Conservation (phyloP, 306 rosid genomes). For the Begonia fuchsioides region DNA sequence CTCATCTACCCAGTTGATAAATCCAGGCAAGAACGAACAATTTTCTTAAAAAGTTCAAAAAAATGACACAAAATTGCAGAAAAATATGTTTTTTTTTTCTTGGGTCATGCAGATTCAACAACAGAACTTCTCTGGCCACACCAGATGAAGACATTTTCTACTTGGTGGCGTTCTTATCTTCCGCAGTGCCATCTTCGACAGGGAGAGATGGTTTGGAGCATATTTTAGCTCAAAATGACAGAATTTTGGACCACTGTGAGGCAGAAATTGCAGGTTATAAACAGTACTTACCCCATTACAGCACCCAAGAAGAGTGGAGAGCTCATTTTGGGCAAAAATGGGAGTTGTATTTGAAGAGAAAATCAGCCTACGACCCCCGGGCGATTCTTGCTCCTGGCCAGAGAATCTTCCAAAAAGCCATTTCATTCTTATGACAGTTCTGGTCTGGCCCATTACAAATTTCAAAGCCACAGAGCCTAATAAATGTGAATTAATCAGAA, state of each 20-base stretch:
- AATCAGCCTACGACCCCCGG: conserved; percentile 66
- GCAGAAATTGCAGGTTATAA: conserved; percentile 35
- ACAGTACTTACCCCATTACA: conserved; percentile 83
- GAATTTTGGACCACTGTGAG: conserved; percentile 44
- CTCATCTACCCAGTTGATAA: conserved; percentile 86
- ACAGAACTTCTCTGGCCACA: conserved; percentile 60
- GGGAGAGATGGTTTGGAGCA: conserved; percentile 50
- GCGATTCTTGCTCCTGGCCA: conserved; percentile 94
- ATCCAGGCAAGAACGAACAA: conserved; percentile 35
- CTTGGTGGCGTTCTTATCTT: conserved; percentile 60
- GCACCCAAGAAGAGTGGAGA: conserved; percentile 56
- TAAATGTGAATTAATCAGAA: conserved; percentile 8
- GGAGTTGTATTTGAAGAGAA: conserved; percentile 45
- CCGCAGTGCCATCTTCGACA: conserved; percentile 53
- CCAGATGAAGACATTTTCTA: conserved; percentile 87
- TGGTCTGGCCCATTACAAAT: conserved; percentile 1
- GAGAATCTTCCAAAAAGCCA: conserved; percentile 65
- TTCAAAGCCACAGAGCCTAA: conserved; percentile 6
- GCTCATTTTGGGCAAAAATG: conserved; percentile 67
- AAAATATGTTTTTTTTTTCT: neutral
- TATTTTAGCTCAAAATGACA: conserved; percentile 48
- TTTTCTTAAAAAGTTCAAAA: neutral
- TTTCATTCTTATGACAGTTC: conserved; percentile 14
- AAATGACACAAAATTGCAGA: neutral
- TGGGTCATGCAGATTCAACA: conserved; percentile 57